Conservation (phyloP, 331 rosid genomes). For the Cydonia oblonga region DNA sequence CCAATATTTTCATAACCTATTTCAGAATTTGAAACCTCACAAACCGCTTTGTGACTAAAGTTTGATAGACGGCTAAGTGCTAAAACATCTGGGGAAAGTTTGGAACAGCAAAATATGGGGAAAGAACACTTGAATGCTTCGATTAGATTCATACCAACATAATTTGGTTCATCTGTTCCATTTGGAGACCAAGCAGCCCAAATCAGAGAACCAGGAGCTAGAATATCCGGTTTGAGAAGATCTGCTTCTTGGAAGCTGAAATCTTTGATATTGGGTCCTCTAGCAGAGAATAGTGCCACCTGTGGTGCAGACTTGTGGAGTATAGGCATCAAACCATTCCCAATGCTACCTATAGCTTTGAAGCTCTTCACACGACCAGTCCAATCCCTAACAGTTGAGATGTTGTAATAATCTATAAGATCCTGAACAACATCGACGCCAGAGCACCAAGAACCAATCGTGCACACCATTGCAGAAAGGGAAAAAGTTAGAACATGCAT, state of each 20-base stretch:
- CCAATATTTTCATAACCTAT: background rate
- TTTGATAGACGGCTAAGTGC: background rate
- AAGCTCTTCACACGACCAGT: conserved; percentile 91
- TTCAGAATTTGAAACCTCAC: background rate
- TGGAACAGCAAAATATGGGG: conserved; percentile 8
- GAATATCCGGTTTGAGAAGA: conserved; percentile 96
- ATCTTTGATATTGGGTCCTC: conserved; percentile 93
- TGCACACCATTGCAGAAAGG: conserved; percentile 1
- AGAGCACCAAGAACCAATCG: conserved; percentile 14
- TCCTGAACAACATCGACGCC: conserved; percentile 41
- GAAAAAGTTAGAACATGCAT: background rate
- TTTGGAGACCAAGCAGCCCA: conserved; percentile 99
- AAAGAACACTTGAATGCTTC: conserved; percentile 4
- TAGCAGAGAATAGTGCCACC: conserved; percentile 87
- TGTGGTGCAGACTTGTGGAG: conserved; percentile 96
- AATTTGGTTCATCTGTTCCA: conserved; percentile 97
- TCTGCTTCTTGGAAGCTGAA: conserved; percentile 92
- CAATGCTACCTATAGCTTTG: conserved; percentile 69
- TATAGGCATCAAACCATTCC: conserved; percentile 83
- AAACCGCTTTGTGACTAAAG: background rate
- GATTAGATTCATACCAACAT: conserved; percentile 52
- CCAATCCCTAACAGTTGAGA: conserved; percentile 92
- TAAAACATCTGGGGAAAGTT: background rate
- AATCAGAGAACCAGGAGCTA: conserved; percentile 95
- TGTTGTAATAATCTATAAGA: conserved; percentile 78